A percentile compares a stretch with the other conserved stretches of the same genome.
Conservation (phyloP, 306 rosid species). For the Cucumis hystrix region DNA sequence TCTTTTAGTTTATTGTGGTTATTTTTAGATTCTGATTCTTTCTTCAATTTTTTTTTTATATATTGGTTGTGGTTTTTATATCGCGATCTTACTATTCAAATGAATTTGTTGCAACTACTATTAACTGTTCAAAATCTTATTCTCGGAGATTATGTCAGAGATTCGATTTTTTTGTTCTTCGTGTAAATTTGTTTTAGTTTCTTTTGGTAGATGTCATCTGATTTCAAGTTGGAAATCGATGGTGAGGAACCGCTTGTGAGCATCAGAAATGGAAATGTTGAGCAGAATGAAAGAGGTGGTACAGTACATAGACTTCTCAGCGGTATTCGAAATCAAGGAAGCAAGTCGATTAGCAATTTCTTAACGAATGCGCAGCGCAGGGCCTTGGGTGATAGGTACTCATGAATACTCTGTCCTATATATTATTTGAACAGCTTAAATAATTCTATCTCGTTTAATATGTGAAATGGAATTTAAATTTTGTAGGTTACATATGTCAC, state of each 20-base stretch:
- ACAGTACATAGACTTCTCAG: conserved; percentile 12
- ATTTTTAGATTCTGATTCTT: neutral
- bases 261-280: conserved; percentile 8
- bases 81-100: neutral
- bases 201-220: conserved; percentile 36
- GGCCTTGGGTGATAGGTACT: conserved; percentile 46
- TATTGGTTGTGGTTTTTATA: neutral
- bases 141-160: neutral
- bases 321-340: conserved; percentile 27
- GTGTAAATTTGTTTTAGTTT: neutral
- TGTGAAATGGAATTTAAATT: neutral
- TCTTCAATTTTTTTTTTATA: neutral
- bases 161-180: neutral
- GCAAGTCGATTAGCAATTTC: conserved; percentile 17
- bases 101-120: neutral
- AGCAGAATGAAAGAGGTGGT: conserved; percentile 13
- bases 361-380: conserved; percentile 38
- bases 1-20: neutral
- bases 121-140: neutral
- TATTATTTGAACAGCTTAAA: neutral
- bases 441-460: neutral
- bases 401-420: neutral
- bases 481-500: neutral
- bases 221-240: conserved; percentile 30
- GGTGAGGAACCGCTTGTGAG: conserved; percentile 14